Conservation (phyloP, 192 early-diverging fungal genomes). For the Hyaloraphidium curvatum region DNA sequence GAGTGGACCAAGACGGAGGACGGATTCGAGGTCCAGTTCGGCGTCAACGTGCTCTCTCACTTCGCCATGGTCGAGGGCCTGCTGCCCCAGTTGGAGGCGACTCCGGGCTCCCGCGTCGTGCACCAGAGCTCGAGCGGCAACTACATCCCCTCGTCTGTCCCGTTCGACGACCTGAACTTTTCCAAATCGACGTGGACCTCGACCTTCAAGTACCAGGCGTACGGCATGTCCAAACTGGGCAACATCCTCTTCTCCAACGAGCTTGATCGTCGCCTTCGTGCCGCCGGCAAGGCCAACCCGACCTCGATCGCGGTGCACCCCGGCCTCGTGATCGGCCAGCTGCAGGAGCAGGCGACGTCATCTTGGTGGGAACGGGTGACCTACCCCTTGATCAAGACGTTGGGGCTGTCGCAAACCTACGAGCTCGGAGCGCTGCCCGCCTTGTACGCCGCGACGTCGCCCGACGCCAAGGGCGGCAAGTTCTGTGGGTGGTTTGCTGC, state of each 20-base stretch:
- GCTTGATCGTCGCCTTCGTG: not conserved
- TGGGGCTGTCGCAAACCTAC: not conserved
- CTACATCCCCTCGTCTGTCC: no score
- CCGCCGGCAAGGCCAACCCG: not conserved
- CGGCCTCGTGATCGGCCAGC: not conserved
- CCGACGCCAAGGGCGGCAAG: not conserved
- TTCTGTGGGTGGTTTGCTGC: no score
- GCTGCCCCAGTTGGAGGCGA: not conserved
- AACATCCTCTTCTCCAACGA: not conserved
- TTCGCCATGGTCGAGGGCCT: not conserved
- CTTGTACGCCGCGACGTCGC: constrained; percentile 3
- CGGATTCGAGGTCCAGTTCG: not conserved
- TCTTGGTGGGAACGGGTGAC: no score
- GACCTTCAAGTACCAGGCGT: no score
- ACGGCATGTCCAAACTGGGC: not conserved
- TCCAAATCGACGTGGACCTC: no score
- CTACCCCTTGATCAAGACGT: no score
- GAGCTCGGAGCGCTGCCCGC: not conserved
- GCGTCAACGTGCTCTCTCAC: not conserved
- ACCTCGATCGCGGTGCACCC: not conserved
- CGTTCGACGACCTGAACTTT: no score
- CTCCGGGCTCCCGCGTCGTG: not conserved
- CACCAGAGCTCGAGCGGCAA: not conserved
- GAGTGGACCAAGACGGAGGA: not conserved
- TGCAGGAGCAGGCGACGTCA: not conserved